Percentiles rank a stretch among this genome's conserved stretches.
phyloP scores from a whole-genome alignment of 345 rosid genomes.

The Geranium brycei region DNA sequence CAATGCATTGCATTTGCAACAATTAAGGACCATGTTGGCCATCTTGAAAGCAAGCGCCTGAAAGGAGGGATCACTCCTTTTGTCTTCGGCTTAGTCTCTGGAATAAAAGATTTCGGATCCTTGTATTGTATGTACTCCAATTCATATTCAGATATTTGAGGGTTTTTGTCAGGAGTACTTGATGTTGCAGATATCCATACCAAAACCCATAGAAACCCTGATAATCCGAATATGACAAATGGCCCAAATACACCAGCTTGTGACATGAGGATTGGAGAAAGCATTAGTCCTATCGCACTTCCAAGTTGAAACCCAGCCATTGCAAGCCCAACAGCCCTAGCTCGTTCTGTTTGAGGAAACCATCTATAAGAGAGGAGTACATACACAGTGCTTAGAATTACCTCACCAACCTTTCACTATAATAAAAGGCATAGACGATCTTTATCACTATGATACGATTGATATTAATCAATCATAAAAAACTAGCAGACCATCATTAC shows the following conservation, averaged over 20 bases:
- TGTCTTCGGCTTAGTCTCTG: slow-evolving; percentile 29
- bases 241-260: slow-evolving; percentile 85
- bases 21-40: slow-evolving; percentile 90
- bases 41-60: slow-evolving; percentile 62
- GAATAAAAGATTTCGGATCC: slow-evolving; percentile 25
- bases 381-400: slow-evolving; percentile 19
- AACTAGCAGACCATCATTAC: slow-evolving; percentile 24
- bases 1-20: slow-evolving; percentile 93
- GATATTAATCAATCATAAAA: not conserved
- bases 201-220: slow-evolving; percentile 87
- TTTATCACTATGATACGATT: not conserved
- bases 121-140: slow-evolving; percentile 48
- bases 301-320: slow-evolving; percentile 97
- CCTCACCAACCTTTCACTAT: slow-evolving; percentile 9
- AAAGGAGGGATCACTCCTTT: slow-evolving; percentile 64
- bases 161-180: slow-evolving; percentile 53
- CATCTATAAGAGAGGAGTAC: slow-evolving; percentile 50
- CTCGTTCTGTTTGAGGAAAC: slow-evolving; percentile 86
- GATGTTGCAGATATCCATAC: slow-evolving; percentile 88
- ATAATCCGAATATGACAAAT: slow-evolving; percentile 77
- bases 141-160: slow-evolving; percentile 77
- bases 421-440: slow-evolving; percentile 1
- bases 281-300: slow-evolving; percentile 66
- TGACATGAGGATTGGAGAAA: slow-evolving; percentile 89
- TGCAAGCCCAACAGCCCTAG: slow-evolving; percentile 88